Conservation (phyloP, 2,329 filamentous ascomycete genomes). For the Chaetomiaceae sp. region DNA sequence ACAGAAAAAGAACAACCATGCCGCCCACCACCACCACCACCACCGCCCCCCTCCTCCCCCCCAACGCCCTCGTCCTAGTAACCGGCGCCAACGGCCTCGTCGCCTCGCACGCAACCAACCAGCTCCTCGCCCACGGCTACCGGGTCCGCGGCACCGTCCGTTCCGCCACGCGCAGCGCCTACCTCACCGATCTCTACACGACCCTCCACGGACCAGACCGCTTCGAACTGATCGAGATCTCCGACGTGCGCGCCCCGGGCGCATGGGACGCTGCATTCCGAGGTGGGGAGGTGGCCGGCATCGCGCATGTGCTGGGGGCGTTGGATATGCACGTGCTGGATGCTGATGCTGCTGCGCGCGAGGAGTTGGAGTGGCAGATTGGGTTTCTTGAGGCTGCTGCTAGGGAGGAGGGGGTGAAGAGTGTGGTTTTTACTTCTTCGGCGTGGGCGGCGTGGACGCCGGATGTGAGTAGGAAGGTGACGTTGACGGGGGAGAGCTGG, state of each 20-base stretch:
- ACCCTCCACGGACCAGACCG: conserved; percentile 25
- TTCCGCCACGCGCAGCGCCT: conserved; percentile 26
- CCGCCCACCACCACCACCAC: conserved; percentile 1
- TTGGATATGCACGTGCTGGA: conserved; percentile 19
- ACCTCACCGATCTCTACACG: conserved; percentile 26
- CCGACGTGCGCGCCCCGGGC: conserved; percentile 25
- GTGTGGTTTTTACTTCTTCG: conserved; percentile 31
- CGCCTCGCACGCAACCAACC: conserved; percentile 35
- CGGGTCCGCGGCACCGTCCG: conserved; percentile 39
- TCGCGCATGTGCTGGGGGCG: conserved; percentile 29
- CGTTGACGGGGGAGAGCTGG: conserved; percentile 27
- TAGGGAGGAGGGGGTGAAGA: conserved; percentile 24
- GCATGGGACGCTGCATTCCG: conserved; percentile 25
- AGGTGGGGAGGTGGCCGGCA: conserved; percentile 17
- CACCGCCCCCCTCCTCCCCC: conserved; percentile 15
- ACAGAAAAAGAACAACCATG: background rate
- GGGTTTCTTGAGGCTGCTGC: conserved; percentile 15
- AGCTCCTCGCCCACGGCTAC: conserved; percentile 34
- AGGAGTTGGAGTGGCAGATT: conserved; percentile 19
- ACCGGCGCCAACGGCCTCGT: conserved; percentile 41
- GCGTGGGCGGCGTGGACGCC: conserved; percentile 33
- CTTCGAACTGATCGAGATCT: conserved; percentile 29
- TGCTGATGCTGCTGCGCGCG: conserved; percentile 24
- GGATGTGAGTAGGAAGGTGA: conserved; percentile 20
- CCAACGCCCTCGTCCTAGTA: conserved; percentile 30